A percentile compares a stretch with the other conserved stretches of the same genome.
These are phyloP conservation scores for Olyra latifolia DNA, from an alignment of 176 grass and related monocot species.

Conservation along the genomic window DNA sequence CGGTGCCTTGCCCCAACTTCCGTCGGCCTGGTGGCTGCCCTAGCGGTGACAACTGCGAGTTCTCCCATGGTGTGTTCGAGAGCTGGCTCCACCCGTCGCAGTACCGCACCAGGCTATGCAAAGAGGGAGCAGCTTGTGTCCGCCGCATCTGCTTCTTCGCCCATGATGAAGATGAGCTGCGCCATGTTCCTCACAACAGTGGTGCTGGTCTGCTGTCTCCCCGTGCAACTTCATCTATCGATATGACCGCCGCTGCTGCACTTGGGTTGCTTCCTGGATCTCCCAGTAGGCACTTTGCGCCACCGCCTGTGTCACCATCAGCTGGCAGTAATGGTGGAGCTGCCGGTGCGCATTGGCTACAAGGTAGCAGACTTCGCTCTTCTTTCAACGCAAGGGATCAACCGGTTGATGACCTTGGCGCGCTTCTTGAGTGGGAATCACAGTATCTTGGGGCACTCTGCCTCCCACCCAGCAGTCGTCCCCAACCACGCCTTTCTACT, in stretches of 20 bases:
- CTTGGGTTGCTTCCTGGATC: slow-evolving; percentile 60
- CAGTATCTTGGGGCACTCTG: slow-evolving; percentile 71
- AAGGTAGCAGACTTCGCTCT: slow-evolving; percentile 76
- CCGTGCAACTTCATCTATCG: slow-evolving; percentile 64
- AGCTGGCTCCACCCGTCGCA: slow-evolving; percentile 92
- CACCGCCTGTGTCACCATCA: slow-evolving; percentile 63
- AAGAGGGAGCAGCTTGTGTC: slow-evolving; percentile 64
- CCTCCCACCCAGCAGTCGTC: slow-evolving; percentile 33
- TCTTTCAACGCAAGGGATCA: slow-evolving; percentile 86
- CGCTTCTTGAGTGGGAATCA: slow-evolving; percentile 58
- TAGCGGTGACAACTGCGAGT: slow-evolving; percentile 74
- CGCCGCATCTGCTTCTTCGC: slow-evolving; percentile 93
- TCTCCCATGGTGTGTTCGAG: slow-evolving; percentile 89
- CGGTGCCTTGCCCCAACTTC: slow-evolving; percentile 86
- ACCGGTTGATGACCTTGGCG: slow-evolving; percentile 54
- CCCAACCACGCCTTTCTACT: slow-evolving; percentile 34
- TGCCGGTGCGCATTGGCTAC: slow-evolving; percentile 44
- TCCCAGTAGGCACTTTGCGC: slow-evolving; percentile 43
- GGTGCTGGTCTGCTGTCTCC: slow-evolving; percentile 65
- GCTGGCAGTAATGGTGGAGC: slow-evolving; percentile 37
- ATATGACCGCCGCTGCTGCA: slow-evolving; percentile 62
- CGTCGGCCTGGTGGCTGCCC: slow-evolving; percentile 71
- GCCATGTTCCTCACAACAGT: slow-evolving; percentile 62
- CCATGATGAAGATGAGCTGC: slow-evolving; percentile 74
- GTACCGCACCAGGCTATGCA: slow-evolving; percentile 91